Conservation (phyloP, 768 basidiomycete genomes). For the Roridomyces roridus region DNA sequence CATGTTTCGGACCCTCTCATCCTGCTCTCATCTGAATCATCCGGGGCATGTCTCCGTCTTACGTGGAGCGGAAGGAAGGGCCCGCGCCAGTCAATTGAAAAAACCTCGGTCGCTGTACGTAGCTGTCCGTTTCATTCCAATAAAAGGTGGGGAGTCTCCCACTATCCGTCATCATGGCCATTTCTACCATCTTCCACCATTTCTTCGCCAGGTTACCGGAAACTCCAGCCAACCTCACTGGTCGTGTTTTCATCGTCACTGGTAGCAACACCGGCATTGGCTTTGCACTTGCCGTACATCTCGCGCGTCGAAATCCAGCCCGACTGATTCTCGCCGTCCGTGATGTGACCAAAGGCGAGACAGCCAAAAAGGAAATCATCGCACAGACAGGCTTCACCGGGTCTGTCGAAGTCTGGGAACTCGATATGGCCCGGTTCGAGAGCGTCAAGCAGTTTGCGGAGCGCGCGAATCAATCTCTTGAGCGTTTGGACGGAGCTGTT, state of each 20-base stretch:
- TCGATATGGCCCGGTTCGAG: constrained; percentile 10
- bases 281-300: constrained; percentile 37
- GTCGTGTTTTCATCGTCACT: constrained; percentile 42
- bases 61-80: too few species aligned
- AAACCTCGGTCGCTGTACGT: too few species aligned
- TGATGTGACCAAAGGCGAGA: constrained; percentile 7
- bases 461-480: not conserved
- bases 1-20: too few species aligned
- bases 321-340: constrained; percentile 12
- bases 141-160: too few species aligned
- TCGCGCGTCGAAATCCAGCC: constrained; percentile 4
- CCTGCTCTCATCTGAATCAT: too few species aligned
- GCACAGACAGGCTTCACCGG: constrained; percentile 4
- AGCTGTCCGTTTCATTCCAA: too few species aligned
- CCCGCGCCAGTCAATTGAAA: too few species aligned
- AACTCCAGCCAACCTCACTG: constrained; percentile 31
- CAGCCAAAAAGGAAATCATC: constrained; percentile 2
- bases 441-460: constrained; percentile 13
- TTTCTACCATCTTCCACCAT: constrained; percentile 8
- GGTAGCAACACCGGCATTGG: constrained; percentile 48
- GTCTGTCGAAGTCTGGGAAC: constrained; percentile 10
- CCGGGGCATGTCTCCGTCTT: too few species aligned
- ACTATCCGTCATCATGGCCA: too few species aligned
- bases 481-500: constrained; percentile 8
- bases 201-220: not conserved